A percentile compares a stretch with the other conserved stretches of the same genome.
Conservation (phyloP, 495 filamentous ascomycete genomes). For the Barbatosphaeria neglecta region DNA sequence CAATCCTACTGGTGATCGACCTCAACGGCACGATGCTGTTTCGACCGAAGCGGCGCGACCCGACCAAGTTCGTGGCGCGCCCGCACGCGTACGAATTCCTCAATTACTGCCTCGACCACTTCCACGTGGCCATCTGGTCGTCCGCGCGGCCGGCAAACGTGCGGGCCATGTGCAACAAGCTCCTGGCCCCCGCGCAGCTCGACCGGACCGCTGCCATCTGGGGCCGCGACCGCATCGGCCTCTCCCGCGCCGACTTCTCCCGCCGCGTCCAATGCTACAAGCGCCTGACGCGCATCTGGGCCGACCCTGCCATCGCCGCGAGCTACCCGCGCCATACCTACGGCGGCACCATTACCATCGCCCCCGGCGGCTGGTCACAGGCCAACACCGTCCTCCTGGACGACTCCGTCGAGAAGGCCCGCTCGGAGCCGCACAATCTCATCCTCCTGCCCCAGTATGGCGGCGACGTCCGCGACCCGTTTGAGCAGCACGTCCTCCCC, state of each 20-base stretch:
- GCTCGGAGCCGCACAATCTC: slow-evolving; percentile 72
- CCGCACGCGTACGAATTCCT: slow-evolving; percentile 57
- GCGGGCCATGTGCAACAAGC: slow-evolving; percentile 40
- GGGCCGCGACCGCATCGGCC: slow-evolving; percentile 68
- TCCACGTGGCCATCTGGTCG: slow-evolving; percentile 83
- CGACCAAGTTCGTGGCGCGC: slow-evolving; percentile 46
- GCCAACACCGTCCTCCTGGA: slow-evolving; percentile 85
- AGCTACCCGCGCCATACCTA: slow-evolving; percentile 30
- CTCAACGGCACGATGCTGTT: slow-evolving; percentile 82
- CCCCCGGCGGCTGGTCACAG: slow-evolving; percentile 51
- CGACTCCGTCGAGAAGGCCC: slow-evolving; percentile 67
- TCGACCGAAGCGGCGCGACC: slow-evolving; percentile 41
- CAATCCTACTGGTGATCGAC: slow-evolving; percentile 74
- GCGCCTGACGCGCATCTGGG: slow-evolving; percentile 62
- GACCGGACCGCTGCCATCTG: slow-evolving; percentile 53
- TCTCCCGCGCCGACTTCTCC: slow-evolving; percentile 50
- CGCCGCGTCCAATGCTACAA: slow-evolving; percentile 83
- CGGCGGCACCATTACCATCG: slow-evolving; percentile 6
- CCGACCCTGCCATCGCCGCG: slow-evolving; percentile 34
- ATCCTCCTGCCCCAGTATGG: slow-evolving; percentile 68
- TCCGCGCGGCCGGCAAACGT: slow-evolving; percentile 68
- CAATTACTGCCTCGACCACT: slow-evolving; percentile 48
- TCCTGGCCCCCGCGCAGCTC: slow-evolving; percentile 34
- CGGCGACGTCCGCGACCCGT: slow-evolving; percentile 23
- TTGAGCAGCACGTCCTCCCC: slow-evolving; percentile 21